Percentiles rank a stretch among this genome's conserved stretches.
These are phyloP conservation scores for Ophiostoma montium DNA, from an alignment of 2,329 filamentous ascomycete species.

Conservation along the genomic window DNA sequence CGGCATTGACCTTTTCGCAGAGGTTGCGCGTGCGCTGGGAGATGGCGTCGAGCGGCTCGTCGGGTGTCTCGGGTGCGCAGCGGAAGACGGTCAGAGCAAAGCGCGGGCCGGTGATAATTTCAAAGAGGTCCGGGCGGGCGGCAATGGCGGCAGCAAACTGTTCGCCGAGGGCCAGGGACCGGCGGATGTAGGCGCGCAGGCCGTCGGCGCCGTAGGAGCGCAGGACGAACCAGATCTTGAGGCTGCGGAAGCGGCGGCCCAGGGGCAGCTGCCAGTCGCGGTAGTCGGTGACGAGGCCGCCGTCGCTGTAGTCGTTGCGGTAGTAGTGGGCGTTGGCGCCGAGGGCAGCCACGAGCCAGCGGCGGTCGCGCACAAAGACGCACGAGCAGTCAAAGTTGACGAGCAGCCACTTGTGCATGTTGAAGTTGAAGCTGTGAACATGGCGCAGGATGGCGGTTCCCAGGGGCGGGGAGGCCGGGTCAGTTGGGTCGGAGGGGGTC, in stretches of 20 bases:
- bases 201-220: constrained; percentile 62
- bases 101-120: constrained; percentile 55
- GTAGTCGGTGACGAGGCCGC: constrained; percentile 82
- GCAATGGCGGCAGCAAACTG: constrained; percentile 49
- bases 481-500: not conserved
- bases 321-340: constrained; percentile 54
- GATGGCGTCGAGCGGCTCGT: constrained; percentile 18
- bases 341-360: constrained; percentile 65
- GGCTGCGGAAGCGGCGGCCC: constrained; percentile 69
- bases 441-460: constrained; percentile 41
- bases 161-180: constrained; percentile 55
- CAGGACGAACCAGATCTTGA: constrained; percentile 95
- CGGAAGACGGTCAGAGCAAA: constrained; percentile 72
- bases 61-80: constrained; percentile 30
- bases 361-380: constrained; percentile 62
- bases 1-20: constrained; percentile 58
- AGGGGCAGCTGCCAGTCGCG: constrained; percentile 95
- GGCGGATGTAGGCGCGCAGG: constrained; percentile 57
- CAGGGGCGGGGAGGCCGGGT: constrained; percentile 3
- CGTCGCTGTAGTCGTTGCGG: constrained; percentile 65
- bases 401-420: constrained; percentile 95
- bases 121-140: constrained; percentile 44
- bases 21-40: constrained; percentile 55
- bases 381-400: constrained; percentile 83
- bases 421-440: constrained; percentile 86